Base-by-base conservation (phyloP, 495 filamentous ascomycete genomes). In the Trichoderma reesei region DNA sequence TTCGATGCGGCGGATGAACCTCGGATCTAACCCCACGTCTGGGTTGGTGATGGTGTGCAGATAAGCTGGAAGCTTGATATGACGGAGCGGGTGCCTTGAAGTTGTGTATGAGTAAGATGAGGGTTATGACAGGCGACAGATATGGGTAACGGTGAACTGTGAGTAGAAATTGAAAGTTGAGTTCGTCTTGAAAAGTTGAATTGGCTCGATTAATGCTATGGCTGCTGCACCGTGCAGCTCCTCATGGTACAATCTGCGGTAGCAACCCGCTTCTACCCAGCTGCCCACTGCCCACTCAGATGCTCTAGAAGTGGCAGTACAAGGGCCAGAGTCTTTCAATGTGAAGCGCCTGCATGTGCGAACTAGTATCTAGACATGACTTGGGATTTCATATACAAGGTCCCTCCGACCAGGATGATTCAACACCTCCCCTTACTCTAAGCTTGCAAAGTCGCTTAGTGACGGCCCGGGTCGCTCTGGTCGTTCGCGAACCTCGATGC, bases 401-500 rank as follows among this genome's bases (percentile, higher is more conserved):
- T 42, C 42, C 41, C 63, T 38, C 33, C 6, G n/a, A 9, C 65
- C 59, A 56, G 10, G 20, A 54, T 61, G n/a, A n/a, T 33, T 10
- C 10, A 56, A 11, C 34, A 14, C 41, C 20, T 39, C 37, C 31
- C 48, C 16, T 76, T 68, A 84, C 66, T 84, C 82, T 67, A 84
- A 42, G 67, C 78, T 82, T 5, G 78, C 76, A 44, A 82, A 65
- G 63, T 83, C 80, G 46, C 78, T 72, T 37, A 80, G 65, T 31
- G 64, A 65, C 60, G 71, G 67, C 65, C 73, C 65, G 63, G 70
- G 64, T 68, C 68, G 74, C 65, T 70, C 61, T 66, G 69, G 68
- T 67, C 72, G 75, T 1, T 78, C 75, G 8, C 76, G 73, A 38
- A 77, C 74, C 63, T 83, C 82, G 63, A 84, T 81, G 5, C 82